Evolutionary conservation across 805 yeast genomes (phyloP).

Genomic region (Candida ficus): DNA sequence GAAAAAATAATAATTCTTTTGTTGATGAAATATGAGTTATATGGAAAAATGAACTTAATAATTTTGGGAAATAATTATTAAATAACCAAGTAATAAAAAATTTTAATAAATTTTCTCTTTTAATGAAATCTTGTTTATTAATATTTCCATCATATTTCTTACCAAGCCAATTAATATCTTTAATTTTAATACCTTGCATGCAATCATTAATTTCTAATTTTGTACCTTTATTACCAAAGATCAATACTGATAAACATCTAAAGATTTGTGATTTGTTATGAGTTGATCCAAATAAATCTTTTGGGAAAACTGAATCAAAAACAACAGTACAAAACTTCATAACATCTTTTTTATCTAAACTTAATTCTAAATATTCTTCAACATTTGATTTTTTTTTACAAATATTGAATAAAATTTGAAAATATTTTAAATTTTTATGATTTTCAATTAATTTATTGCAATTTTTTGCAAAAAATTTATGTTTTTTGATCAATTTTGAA

Average conservation of each 20-base stretch:
- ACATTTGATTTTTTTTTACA: constrained; percentile 22
- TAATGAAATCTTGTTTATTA: constrained; percentile 38
- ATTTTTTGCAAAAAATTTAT: constrained; percentile 15
- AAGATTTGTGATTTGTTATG: constrained; percentile 41
- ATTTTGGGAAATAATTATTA: constrained; percentile 35
- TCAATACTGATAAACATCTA: constrained; percentile 30
- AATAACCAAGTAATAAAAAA: constrained; percentile 59
- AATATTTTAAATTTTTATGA: constrained; percentile 33
- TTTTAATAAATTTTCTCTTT: constrained; percentile 32
- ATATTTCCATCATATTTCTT: constrained; percentile 19
- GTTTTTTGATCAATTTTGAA: constrained; percentile 22
- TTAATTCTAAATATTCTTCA: constrained; percentile 28
- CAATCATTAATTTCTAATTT: constrained; percentile 29
- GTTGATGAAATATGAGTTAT: constrained; percentile 52
- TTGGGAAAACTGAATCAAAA: constrained; percentile 46
- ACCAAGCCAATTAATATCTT: constrained; percentile 54
- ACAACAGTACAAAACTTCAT: constrained; percentile 37
- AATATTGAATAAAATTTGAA: constrained; percentile 31
- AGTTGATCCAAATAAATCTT: constrained; percentile 45
- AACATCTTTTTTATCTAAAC: constrained; percentile 32
- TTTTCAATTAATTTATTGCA: constrained; percentile 23
- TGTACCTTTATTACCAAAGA: constrained; percentile 36
- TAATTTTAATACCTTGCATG: constrained; percentile 32
- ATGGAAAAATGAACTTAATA: constrained; percentile 56
- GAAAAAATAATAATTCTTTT: constrained; percentile 40